Percentiles rank a stretch among this genome's conserved stretches.
These are phyloP conservation scores for Picea glauca DNA, from an alignment of 75 land plant genomes.

Conservation along the genomic window DNA sequence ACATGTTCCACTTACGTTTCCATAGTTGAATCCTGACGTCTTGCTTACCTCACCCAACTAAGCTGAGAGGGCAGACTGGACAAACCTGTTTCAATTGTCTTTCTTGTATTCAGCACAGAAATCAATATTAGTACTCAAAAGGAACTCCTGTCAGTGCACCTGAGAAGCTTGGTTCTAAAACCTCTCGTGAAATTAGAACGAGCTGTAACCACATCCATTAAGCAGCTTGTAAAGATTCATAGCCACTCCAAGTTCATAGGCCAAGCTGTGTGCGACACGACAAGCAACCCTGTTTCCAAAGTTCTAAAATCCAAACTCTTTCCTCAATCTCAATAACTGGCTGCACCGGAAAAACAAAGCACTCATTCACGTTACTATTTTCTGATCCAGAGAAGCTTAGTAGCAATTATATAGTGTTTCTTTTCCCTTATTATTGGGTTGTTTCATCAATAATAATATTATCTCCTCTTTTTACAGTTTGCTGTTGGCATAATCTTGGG, in stretches of 20 bases:
- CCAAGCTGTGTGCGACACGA: background rate
- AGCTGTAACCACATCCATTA: background rate
- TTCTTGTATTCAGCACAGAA: too few species aligned
- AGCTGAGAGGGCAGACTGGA: too few species aligned
- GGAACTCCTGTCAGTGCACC: too few species aligned
- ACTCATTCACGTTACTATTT: background rate
- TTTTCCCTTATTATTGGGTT: background rate
- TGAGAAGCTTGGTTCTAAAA: background rate
- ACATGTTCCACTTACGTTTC: too few species aligned
- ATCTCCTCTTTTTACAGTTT: slow-evolving; percentile 13
- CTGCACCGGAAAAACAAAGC: background rate
- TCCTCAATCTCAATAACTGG: background rate
- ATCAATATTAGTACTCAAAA: too few species aligned
- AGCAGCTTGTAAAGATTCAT: background rate
- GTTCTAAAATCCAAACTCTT: background rate
- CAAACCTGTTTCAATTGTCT: too few species aligned
- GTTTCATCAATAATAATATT: too few species aligned
- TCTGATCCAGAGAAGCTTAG: background rate
- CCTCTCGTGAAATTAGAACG: background rate
- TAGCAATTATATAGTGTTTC: background rate
- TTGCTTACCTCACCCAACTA: too few species aligned
- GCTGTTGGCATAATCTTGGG: slow-evolving; percentile 10
- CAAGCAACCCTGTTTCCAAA: background rate
- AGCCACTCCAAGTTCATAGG: background rate
- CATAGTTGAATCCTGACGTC: too few species aligned